A percentile compares a stretch with the other conserved stretches of the same genome.
Evolutionary conservation across 441 rosid species (phyloP).

Genomic region (Croton setiger): DNA sequence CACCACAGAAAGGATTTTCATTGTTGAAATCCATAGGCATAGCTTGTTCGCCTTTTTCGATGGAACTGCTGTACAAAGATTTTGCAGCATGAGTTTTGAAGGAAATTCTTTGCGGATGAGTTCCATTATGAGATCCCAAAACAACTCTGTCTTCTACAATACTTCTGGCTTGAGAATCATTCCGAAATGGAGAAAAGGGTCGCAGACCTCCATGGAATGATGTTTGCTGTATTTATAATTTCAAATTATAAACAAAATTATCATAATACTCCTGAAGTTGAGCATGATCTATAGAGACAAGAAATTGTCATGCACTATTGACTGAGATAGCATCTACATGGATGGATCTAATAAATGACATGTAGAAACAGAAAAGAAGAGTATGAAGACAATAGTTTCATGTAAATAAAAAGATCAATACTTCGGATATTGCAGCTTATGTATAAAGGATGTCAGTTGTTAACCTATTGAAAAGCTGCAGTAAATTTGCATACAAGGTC

Average conservation of each 20-base stretch:
- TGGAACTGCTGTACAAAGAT: conserved; percentile 35
- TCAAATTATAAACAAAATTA: conserved; percentile 14
- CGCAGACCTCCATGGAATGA: conserved; percentile 46
- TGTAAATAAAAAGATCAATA: not conserved
- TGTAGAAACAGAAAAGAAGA: not conserved
- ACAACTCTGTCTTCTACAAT: conserved; percentile 40
- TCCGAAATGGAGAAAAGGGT: conserved; percentile 36
- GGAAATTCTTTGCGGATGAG: conserved; percentile 34
- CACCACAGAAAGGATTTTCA: conserved; percentile 27
- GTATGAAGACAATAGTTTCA: not conserved
- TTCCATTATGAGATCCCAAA: conserved; percentile 39
- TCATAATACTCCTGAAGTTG: not conserved
- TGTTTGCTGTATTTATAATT: conserved; percentile 38
- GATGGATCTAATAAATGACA: not conserved
- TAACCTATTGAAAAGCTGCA: not conserved
- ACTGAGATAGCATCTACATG: not conserved
- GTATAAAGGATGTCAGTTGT: not conserved
- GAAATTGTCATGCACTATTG: not conserved
- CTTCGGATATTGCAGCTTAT: not conserved
- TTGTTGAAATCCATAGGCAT: conserved; percentile 23
- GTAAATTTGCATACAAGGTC: not conserved
- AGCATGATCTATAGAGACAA: not conserved
- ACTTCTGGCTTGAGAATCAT: conserved; percentile 45
- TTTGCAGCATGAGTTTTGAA: conserved; percentile 49
- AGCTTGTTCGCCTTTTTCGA: conserved; percentile 32